Conservation (phyloP, 768 basidiomycete species). For the Amanita exitialis region DNA sequence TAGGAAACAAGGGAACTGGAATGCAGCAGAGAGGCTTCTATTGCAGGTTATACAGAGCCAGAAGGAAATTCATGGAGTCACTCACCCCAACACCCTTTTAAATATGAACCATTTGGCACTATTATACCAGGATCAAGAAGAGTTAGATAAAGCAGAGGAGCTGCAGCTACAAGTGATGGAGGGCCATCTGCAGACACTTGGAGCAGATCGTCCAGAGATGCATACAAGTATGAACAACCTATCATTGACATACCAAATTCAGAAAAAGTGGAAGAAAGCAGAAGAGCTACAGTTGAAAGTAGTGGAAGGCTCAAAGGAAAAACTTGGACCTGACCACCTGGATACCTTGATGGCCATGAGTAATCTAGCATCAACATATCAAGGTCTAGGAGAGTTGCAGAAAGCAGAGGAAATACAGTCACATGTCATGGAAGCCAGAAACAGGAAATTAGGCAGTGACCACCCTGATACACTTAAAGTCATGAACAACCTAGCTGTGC, state of each 20-base stretch:
- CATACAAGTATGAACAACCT: not conserved
- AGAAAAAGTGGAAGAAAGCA: not conserved
- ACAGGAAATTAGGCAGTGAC: constrained; percentile 1
- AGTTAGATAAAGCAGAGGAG: constrained; percentile 1
- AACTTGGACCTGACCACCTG: not conserved
- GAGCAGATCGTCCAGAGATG: not conserved
- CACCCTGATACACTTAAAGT: not conserved
- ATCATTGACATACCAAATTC: constrained; percentile 4
- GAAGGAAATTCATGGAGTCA: not conserved
- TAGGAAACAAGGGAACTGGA: not conserved
- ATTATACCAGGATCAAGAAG: not conserved
- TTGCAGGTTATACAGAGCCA: not conserved
- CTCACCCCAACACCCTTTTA: not conserved
- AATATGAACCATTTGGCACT: constrained; percentile 1
- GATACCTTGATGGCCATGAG: not conserved
- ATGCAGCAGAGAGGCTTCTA: not conserved
- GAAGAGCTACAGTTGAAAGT: not conserved
- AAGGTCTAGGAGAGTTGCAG: not conserved
- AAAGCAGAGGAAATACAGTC: not conserved
- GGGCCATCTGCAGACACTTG: not conserved
- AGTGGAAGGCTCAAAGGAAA: not conserved
- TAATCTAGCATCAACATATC: not conserved
- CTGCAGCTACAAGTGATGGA: not conserved
- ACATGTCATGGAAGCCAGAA: not conserved
- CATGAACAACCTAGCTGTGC: not conserved